phyloP scores from a whole-genome alignment of 2,329 filamentous ascomycete genomes.

The Pseudogymnoascus sp. region DNA sequence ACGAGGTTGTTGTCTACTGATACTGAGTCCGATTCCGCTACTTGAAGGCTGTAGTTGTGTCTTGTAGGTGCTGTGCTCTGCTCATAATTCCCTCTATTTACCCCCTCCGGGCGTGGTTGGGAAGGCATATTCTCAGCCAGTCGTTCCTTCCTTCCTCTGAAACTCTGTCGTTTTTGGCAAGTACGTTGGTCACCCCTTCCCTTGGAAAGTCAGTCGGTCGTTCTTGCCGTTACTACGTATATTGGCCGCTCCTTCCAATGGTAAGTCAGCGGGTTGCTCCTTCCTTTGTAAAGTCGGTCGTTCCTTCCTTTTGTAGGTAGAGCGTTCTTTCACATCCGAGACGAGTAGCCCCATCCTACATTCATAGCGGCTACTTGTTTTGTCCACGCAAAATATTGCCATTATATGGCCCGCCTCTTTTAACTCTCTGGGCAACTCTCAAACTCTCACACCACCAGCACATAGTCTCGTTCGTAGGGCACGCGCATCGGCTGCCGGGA shows the following conservation, averaged over 20 bases:
- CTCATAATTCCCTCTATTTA: not conserved
- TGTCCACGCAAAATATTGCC: not conserved
- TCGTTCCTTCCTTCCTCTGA: not conserved
- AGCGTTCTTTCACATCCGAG: not conserved
- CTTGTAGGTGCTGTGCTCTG: not conserved
- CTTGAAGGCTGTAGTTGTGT: not conserved
- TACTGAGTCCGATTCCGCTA: not conserved
- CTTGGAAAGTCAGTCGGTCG: not conserved
- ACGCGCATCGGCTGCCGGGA: not conserved
- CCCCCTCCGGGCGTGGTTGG: not conserved
- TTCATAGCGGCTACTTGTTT: not conserved
- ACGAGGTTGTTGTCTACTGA: not conserved
- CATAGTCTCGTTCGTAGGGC: not conserved
- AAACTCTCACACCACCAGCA: not conserved
- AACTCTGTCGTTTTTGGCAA: not conserved
- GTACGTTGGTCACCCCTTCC: not conserved
- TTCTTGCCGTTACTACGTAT: too few relatives aligned
- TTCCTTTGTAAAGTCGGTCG: not conserved
- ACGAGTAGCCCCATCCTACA: not conserved
- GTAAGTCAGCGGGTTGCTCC: not conserved
- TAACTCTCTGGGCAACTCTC: not conserved
- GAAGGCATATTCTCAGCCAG: not conserved
- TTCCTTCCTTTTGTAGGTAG: not conserved
- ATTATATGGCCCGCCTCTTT: too few relatives aligned
- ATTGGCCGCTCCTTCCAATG: too few relatives aligned